Evolutionary conservation across 2,329 filamentous ascomycete genomes (phyloP).

Genomic region (Xylariaceae sp.): DNA sequence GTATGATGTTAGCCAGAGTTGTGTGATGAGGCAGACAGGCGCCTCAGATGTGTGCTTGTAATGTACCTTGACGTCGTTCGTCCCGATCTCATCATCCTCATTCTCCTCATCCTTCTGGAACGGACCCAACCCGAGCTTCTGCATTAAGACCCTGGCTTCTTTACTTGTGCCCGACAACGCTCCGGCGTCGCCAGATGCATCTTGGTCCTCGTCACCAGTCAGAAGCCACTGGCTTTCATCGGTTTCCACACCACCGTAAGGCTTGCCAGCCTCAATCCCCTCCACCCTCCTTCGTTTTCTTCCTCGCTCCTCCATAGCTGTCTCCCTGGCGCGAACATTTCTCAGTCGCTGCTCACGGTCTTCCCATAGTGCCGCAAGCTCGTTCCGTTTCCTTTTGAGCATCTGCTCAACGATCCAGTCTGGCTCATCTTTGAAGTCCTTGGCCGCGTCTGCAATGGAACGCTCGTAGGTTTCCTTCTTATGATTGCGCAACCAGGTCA

Average conservation of each 20-base stretch:
- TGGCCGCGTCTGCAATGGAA: constrained; percentile 40
- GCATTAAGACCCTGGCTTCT: constrained; percentile 70
- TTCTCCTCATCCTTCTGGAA: constrained; percentile 32
- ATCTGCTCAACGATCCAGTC: constrained; percentile 82
- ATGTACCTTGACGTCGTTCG: constrained; percentile 64
- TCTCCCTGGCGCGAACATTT: constrained; percentile 59
- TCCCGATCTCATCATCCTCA: constrained; percentile 36
- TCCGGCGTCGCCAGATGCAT: constrained; percentile 29
- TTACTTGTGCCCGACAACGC: constrained; percentile 59
- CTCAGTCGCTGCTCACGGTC: constrained; percentile 71
- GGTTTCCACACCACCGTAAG: constrained; percentile 26
- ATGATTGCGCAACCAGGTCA: constrained; percentile 87
- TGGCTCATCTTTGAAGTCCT: constrained; percentile 62
- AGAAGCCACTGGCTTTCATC: constrained; percentile 65
- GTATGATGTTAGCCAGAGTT: constrained; percentile 6
- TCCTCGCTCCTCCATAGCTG: constrained; percentile 48
- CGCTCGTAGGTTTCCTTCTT: constrained; percentile 59
- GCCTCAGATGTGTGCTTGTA: background rate
- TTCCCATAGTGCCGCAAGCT: constrained; percentile 61
- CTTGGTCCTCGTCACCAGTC: constrained; percentile 60
- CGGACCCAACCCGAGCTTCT: constrained; percentile 53
- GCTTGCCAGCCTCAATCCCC: constrained; percentile 18
- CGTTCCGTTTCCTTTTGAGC: constrained; percentile 61
- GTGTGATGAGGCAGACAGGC: no score
- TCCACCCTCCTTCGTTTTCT: constrained; percentile 44